These are phyloP conservation scores for Lactarius hatsudake DNA, from an alignment of 768 basidiomycete genomes.

Conservation along the genomic window DNA sequence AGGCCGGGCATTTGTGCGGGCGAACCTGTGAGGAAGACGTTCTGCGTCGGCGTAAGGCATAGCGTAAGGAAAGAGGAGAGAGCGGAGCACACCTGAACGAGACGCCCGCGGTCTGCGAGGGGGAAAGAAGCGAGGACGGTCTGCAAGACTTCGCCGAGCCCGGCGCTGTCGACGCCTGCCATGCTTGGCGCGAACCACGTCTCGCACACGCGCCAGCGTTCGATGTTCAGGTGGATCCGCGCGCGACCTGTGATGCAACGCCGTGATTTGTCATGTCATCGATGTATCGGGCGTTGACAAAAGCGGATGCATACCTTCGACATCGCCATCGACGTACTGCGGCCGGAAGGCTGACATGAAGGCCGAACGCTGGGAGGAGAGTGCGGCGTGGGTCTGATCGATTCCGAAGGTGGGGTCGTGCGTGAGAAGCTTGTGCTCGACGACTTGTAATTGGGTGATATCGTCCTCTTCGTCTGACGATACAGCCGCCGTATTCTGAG, in stretches of 20 bases:
- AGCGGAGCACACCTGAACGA: slow-evolving; percentile 61
- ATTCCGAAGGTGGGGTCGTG: slow-evolving; percentile 83
- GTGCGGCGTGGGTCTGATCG: slow-evolving; percentile 78
- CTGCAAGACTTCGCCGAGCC: slow-evolving; percentile 88
- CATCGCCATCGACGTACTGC: slow-evolving; percentile 70
- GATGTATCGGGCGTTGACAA: slow-evolving; percentile 33
- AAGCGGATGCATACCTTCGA: slow-evolving; percentile 45
- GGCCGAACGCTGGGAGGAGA: slow-evolving; percentile 74
- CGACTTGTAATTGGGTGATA: slow-evolving; percentile 58
- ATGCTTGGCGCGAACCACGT: slow-evolving; percentile 75
- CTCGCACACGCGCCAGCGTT: slow-evolving; percentile 85
- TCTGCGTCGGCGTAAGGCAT: slow-evolving; percentile 43
- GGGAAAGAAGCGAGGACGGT: slow-evolving; percentile 74
- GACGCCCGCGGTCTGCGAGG: slow-evolving; percentile 59
- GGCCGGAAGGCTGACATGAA: slow-evolving; percentile 85
- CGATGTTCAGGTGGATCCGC: slow-evolving; percentile 86
- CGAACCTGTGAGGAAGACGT: slow-evolving; percentile 86
- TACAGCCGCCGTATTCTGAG: slow-evolving; percentile 60
- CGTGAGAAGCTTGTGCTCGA: slow-evolving; percentile 79
- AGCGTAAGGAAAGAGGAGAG: background rate
- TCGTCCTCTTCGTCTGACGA: slow-evolving; percentile 95
- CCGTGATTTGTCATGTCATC: slow-evolving; percentile 65
- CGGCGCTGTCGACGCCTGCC: slow-evolving; percentile 80
- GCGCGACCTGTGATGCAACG: slow-evolving; percentile 59
- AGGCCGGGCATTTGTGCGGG: slow-evolving; percentile 75